A percentile compares a stretch with the other conserved stretches of the same genome.
phyloP scores from a whole-genome alignment of 129 eudicot species.

The Flaveria robusta region DNA sequence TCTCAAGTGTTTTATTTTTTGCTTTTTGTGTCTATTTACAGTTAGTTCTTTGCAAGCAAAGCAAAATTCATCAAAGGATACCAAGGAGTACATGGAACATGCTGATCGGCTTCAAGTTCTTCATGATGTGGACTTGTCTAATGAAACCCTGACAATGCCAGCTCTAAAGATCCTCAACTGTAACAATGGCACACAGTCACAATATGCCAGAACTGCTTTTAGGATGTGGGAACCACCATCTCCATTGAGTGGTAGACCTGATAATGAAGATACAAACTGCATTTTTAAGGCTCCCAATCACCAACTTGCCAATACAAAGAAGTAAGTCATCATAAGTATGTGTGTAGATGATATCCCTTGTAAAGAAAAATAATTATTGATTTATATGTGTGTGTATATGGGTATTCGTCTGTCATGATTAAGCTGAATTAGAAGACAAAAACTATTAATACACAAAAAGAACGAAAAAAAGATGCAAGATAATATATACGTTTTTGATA shows the following conservation, averaged over 20 bases:
- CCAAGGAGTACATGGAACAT: conserved; percentile 11
- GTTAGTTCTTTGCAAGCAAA: conserved; percentile 13
- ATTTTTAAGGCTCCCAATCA: background rate
- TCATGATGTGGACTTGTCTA: background rate
- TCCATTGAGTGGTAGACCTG: background rate
- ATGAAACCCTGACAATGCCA: background rate
- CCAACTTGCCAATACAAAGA: background rate
- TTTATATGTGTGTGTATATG: conserved; percentile 6
- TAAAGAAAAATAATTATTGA: background rate
- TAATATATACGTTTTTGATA: background rate
- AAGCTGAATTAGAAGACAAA: background rate
- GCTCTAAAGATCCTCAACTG: conserved; percentile 6
- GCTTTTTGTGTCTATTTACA: background rate
- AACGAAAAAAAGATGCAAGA: background rate
- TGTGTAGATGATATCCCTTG: background rate
- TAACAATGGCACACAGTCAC: conserved; percentile 12
- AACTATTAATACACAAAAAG: background rate
- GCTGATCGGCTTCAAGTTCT: conserved; percentile 11
- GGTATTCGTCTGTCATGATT: background rate
- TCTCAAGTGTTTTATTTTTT: background rate
- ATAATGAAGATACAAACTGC: background rate
- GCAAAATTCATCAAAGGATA: conserved; percentile 3
- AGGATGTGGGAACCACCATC: conserved; percentile 20
- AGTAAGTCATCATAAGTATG: conserved; percentile 21
- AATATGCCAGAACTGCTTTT: background rate